A percentile compares a stretch with the other conserved stretches of the same genome.
phyloP scores from a whole-genome alignment of 768 basidiomycete genomes.

The Mycena belliarum region DNA sequence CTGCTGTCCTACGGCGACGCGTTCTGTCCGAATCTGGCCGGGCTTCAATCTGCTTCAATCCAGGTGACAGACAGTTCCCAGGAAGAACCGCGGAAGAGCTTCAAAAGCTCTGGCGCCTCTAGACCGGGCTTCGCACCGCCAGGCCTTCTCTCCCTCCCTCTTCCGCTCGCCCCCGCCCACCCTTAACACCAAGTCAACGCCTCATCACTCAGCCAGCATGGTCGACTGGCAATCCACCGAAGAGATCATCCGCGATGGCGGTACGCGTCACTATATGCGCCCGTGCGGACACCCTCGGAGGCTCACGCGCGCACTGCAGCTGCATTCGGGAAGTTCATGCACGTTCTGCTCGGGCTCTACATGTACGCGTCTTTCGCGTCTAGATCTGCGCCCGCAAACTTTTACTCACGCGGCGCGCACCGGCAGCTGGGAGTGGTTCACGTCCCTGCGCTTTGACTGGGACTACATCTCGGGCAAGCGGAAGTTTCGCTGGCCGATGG shows the following conservation, averaged over 20 bases:
- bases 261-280: slow-evolving; percentile 34
- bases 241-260: slow-evolving; percentile 48
- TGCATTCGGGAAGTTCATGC: slow-evolving; percentile 59
- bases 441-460: slow-evolving; percentile 66
- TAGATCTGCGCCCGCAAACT: neutral
- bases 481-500: slow-evolving; percentile 69
- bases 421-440: slow-evolving; percentile 66
- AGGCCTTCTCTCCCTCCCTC: slow-evolving; percentile 10
- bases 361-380: slow-evolving; percentile 46
- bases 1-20: too few relatives aligned
- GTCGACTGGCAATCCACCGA: slow-evolving; percentile 56
- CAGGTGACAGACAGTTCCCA: slow-evolving; percentile 16
- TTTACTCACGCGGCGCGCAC: too few relatives aligned
- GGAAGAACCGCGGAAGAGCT: slow-evolving; percentile 10
- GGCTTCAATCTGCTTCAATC: too few relatives aligned
- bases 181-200: too few relatives aligned
- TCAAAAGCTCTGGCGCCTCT: slow-evolving; percentile 2
- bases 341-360: slow-evolving; percentile 60
- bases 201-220: too few relatives aligned
- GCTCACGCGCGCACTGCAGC: slow-evolving; percentile 25
- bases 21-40: neutral
- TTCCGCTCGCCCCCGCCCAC: slow-evolving; percentile 15
- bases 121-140: too few relatives aligned
- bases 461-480: slow-evolving; percentile 56
- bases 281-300: slow-evolving; percentile 1